A percentile compares a stretch with the other conserved stretches of the same genome.
These are phyloP conservation scores for Purshia tridentata DNA, from an alignment of 306 rosid species.

Conservation along the genomic window DNA sequence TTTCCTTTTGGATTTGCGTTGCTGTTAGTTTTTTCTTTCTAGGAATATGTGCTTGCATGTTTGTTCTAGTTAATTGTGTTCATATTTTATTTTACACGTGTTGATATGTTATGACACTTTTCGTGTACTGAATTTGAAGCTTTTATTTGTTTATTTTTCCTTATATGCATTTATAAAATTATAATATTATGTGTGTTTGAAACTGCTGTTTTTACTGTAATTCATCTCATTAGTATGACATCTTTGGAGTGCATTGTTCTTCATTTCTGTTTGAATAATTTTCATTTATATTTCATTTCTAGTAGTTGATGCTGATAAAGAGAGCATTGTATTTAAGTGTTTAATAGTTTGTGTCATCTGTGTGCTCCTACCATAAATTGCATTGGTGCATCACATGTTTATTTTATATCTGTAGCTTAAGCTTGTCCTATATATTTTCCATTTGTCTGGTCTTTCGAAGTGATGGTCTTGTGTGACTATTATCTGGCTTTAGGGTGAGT, in stretches of 20 bases:
- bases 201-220: not conserved
- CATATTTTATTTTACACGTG: not conserved
- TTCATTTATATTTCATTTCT: not conserved
- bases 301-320: not conserved
- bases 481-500: constrained; percentile 16
- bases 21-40: not conserved
- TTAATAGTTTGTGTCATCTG: not conserved
- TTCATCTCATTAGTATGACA: not conserved
- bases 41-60: not conserved
- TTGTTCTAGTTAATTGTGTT: not conserved
- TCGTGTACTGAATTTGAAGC: not conserved
- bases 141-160: not conserved
- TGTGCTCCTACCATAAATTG: not conserved
- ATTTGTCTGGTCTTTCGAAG: not conserved
- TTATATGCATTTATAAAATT: not conserved
- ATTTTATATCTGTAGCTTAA: not conserved
- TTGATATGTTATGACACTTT: not conserved
- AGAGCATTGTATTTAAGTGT: not conserved
- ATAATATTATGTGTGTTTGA: not conserved
- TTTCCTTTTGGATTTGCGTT: not conserved
- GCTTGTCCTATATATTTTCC: not conserved
- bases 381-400: not conserved
- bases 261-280: not conserved
- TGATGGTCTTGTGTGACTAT: constrained; percentile 9
- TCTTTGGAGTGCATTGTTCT: not conserved